phyloP scores from a whole-genome alignment of 2,329 filamentous ascomycete genomes.

The Colletotrichum caudatum region DNA sequence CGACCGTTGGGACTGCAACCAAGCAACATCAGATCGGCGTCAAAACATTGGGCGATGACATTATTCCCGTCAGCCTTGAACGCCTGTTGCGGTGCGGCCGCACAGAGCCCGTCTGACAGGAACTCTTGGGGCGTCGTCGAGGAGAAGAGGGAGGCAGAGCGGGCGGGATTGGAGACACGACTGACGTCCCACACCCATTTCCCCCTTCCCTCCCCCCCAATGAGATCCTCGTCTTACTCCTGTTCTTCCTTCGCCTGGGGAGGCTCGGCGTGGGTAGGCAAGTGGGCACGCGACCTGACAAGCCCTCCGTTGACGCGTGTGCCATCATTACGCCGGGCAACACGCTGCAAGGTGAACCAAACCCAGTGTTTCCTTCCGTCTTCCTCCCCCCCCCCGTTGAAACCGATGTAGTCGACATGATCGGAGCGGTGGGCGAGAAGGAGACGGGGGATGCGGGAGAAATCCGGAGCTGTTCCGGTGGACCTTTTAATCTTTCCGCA shows the following conservation, averaged over 20 bases:
- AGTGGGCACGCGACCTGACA: conserved; percentile 36
- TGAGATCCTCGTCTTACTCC: not conserved
- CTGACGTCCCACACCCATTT: conserved; percentile 23
- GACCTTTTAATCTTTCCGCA: conserved; percentile 9
- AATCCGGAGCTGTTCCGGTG: conserved; percentile 14
- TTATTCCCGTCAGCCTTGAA: conserved; percentile 28
- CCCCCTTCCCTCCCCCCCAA: not conserved
- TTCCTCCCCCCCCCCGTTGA: conserved; percentile 8
- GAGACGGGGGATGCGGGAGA: conserved; percentile 29
- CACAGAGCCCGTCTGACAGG: conserved; percentile 36
- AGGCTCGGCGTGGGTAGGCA: conserved; percentile 13
- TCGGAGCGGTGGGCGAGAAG: not conserved
- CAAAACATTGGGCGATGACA: conserved; percentile 11
- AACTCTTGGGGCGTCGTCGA: conserved; percentile 17
- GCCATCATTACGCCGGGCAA: conserved; percentile 2
- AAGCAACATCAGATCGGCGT: conserved; percentile 36
- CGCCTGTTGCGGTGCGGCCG: conserved; percentile 23
- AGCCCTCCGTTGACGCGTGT: conserved; percentile 24
- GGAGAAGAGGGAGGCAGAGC: conserved; percentile 18
- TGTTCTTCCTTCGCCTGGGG: not conserved
- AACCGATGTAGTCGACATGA: conserved; percentile 16
- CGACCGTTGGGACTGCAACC: conserved; percentile 8
- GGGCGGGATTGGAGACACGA: conserved; percentile 37
- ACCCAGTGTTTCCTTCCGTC: conserved; percentile 16
- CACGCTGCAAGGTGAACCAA: not conserved